Conservation (phyloP, 1,284 basidiomycete genomes). For the Cutaneotrichosporon sp. region DNA sequence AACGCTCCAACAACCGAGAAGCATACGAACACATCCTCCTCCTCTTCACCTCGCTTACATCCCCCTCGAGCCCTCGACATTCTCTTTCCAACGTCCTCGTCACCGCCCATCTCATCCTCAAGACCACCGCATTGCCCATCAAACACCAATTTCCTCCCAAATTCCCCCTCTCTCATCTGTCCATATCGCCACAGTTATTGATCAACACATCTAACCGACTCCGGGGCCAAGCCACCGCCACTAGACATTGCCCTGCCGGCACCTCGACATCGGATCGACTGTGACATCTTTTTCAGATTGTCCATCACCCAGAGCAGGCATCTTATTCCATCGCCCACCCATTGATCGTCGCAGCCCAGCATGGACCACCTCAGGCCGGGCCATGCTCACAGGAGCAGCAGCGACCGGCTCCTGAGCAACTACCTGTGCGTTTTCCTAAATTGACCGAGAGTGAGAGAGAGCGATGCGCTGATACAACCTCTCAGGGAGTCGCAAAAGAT, state of each 20-base stretch:
- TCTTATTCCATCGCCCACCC: neutral
- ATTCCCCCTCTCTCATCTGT: neutral
- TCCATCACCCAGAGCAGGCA: neutral
- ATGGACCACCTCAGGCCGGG: conserved; percentile 44
- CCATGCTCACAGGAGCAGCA: conserved; percentile 45
- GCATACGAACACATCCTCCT: neutral
- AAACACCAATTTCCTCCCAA: neutral
- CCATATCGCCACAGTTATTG: neutral
- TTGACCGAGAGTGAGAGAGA: neutral
- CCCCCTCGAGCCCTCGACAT: neutral
- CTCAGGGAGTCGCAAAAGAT: conserved; percentile 45
- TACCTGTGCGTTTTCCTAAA: conserved; percentile 37
- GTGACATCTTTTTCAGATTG: neutral
- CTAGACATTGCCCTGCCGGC: too few species aligned
- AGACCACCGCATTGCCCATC: neutral
- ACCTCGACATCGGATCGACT: too few species aligned
- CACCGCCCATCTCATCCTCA: too few species aligned
- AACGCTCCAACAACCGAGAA: too few species aligned
- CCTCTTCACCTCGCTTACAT: neutral
- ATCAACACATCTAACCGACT: too few species aligned
- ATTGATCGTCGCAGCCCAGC: neutral
- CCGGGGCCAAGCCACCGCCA: too few species aligned
- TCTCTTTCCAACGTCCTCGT: neutral
- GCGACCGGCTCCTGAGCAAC: conserved; percentile 46
- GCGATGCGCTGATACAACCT: too few species aligned